Conservation (phyloP, 1,284 basidiomycete species). For the Tylopilus sp. region DNA sequence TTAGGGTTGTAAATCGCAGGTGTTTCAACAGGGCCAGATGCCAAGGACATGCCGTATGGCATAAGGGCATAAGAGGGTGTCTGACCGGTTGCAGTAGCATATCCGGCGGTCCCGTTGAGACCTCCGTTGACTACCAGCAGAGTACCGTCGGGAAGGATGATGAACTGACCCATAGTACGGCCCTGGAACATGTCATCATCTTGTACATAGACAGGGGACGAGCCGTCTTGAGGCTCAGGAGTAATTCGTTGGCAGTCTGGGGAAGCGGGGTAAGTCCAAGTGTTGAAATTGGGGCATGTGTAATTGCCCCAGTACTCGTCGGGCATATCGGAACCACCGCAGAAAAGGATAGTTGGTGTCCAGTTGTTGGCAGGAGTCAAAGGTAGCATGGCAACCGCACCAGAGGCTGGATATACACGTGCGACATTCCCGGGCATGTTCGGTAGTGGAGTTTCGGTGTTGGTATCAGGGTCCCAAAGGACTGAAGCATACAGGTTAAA, state of each 20-base stretch:
- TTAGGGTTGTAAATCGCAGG: constrained; percentile 84
- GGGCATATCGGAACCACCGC: constrained; percentile 85
- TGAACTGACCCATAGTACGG: constrained; percentile 89
- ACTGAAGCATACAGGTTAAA: constrained; percentile 49
- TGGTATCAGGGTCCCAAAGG: constrained; percentile 68
- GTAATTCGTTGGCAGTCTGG: constrained; percentile 78
- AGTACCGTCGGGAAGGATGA: constrained; percentile 82
- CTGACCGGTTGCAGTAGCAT: constrained; percentile 57
- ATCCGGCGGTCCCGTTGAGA: constrained; percentile 76
- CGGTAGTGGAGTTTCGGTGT: constrained; percentile 70
- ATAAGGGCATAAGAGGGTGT: constrained; percentile 68
- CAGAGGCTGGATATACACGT: constrained; percentile 94
- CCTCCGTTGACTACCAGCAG: constrained; percentile 85
- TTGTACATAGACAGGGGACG: constrained; percentile 62
- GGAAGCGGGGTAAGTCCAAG: constrained; percentile 72
- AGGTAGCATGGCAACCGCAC: constrained; percentile 90
- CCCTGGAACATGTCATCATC: constrained; percentile 82
- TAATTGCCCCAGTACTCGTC: constrained; percentile 78
- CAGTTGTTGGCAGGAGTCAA: constrained; percentile 92
- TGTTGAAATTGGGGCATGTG: constrained; percentile 71
- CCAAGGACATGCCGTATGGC: constrained; percentile 60
- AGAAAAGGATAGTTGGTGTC: constrained; percentile 87
- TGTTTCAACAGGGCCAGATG: constrained; percentile 71
- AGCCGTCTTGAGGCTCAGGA: constrained; percentile 79
- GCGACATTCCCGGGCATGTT: constrained; percentile 75